Evolutionary conservation across 1,139 yeast species (phyloP).

Genomic region (Pichia sp.): DNA sequence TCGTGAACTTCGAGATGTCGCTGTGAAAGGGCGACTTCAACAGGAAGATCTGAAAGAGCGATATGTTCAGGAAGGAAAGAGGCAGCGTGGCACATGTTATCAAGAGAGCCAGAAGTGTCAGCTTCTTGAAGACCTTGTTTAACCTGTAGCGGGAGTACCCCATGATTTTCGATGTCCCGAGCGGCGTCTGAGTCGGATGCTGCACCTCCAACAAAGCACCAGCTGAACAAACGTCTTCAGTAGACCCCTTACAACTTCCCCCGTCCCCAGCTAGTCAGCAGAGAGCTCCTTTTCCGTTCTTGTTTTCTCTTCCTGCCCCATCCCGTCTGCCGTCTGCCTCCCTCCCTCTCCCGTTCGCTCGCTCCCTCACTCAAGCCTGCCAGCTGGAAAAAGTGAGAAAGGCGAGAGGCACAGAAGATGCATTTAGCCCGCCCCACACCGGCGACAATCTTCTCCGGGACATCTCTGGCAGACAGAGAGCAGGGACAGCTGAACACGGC

Average conservation of each 20-base stretch:
- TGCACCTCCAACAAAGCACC: not conserved
- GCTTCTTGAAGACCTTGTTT: slow-evolving; percentile 5
- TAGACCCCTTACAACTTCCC: too few relatives aligned
- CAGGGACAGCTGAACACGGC: too few relatives aligned
- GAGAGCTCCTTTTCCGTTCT: too few relatives aligned
- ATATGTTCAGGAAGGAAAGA: slow-evolving; percentile 5
- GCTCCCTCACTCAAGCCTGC: not conserved
- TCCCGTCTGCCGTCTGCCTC: not conserved
- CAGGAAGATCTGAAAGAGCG: slow-evolving; percentile 6
- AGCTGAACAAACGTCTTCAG: too few relatives aligned
- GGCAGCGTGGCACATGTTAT: slow-evolving; percentile 4
- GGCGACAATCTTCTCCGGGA: not conserved
- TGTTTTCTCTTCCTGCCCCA: too few relatives aligned
- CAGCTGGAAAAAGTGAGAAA: not conserved
- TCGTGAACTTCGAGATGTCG: slow-evolving; percentile 19
- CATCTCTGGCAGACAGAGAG: too few relatives aligned
- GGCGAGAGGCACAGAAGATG: not conserved
- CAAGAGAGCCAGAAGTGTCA: slow-evolving; percentile 6
- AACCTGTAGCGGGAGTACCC: slow-evolving; percentile 9
- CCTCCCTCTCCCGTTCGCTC: not conserved
- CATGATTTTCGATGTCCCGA: slow-evolving; percentile 4
- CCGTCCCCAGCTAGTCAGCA: not conserved
- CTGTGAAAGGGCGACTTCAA: slow-evolving; percentile 6
- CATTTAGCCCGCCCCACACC: not conserved
- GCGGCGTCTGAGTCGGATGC: not conserved